phyloP scores from a whole-genome alignment of 345 rosid species.

The Eutrema japonicum region DNA sequence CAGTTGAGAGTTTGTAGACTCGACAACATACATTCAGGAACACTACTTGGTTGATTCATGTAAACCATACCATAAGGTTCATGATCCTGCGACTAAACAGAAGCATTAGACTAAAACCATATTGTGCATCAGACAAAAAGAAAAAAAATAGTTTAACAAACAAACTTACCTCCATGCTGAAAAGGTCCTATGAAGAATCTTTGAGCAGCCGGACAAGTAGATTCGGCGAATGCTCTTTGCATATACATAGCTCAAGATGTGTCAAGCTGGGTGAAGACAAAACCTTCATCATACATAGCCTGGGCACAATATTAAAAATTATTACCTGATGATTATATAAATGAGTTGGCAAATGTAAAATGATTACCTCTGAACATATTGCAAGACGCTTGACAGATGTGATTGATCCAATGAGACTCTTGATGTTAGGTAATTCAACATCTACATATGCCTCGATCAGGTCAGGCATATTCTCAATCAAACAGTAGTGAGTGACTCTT shows the following conservation, averaged over 20 bases:
- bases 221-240: background rate
- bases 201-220: slow-evolving; percentile 9
- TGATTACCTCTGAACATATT: slow-evolving; percentile 20
- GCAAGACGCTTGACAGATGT: slow-evolving; percentile 12
- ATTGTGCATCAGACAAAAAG: background rate
- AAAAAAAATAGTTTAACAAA: background rate
- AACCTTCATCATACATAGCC: slow-evolving; percentile 9
- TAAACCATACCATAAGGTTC: accelerated
- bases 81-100: background rate
- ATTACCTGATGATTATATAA: background rate
- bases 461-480: slow-evolving; percentile 19
- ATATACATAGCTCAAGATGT: slow-evolving; percentile 2
- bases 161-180: background rate
- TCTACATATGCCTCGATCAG: slow-evolving; percentile 4
- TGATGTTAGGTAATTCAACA: background rate
- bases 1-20: slow-evolving; percentile 20
- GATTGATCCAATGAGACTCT: slow-evolving; percentile 18
- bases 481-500: slow-evolving; percentile 1
- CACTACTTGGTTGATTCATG: slow-evolving; percentile 15
- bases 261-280: slow-evolving; percentile 21
- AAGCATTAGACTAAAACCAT: background rate
- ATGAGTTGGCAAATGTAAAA: slow-evolving; percentile 4
- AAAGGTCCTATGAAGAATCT: slow-evolving; percentile 7
- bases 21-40: slow-evolving; percentile 22
- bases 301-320: background rate